Base-by-base conservation (phyloP, 305 asterid species). In the Caryopteris hybrid region DNA sequence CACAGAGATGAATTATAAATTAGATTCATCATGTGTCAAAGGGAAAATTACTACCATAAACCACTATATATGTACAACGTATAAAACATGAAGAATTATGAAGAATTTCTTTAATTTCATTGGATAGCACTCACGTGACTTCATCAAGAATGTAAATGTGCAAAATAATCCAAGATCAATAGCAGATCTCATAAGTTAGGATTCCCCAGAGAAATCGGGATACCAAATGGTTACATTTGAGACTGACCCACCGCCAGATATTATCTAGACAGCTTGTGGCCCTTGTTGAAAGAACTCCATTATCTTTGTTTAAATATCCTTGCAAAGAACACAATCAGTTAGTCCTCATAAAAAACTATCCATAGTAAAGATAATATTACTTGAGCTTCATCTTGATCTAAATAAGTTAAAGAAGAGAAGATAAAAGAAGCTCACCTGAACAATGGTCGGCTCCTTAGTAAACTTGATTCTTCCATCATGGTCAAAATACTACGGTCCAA, bases 131-230 rank as follows among this genome's bases (percentile, higher is more conserved):
- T n/a, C 65, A 17, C 23, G 12, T 17, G 61, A n/a, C n/a, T n/a
- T n/a, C n/a, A n/a, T n/a, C n/a, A n/a, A n/a, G n/a, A n/a, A n/a
- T n/a, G n/a, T n/a, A 39, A 55, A 53, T 58, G 42, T 20, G 42
- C 4, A 25, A 36, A 31, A 8, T 9, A 62, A 8, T 38, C 59
- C 27, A 57, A 68, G 58, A 16, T 22, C 43, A 23, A 62, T 1
- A 21, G 31, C 72, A 8, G 58, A 89, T 96, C 96, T 92, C 97
- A 23, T 92, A 92, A 53, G 97, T 85, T 69, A 85, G 54, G 31
- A 85, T 88, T 61, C 95, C 92, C 94, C 94, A 0, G 96, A 83
- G 31, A 94, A 84, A 80, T 57, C 82, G 53, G 97, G 96, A 76
- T 83, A 96, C 48, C 88, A 73, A 57, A 90, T 79, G 34, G 95